Conservation (phyloP, 768 basidiomycete species). For the Tylopilus cervinicoccineus region DNA sequence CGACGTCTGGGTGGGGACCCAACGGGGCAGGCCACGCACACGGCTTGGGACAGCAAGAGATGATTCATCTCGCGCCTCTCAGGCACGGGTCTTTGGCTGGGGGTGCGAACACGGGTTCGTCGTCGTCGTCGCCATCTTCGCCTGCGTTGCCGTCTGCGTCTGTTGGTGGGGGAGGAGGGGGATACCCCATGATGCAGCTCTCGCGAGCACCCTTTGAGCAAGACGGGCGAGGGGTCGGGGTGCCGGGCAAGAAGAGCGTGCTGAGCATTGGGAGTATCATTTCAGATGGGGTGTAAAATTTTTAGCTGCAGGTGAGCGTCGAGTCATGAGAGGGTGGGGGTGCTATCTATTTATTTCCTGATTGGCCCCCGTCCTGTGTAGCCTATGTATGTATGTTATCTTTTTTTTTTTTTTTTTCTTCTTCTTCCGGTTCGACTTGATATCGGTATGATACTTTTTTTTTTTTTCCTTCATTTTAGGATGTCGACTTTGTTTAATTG, state of each 20-base stretch:
- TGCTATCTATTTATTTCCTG: background rate
- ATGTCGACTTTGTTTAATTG: background rate
- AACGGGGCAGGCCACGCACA: constrained; percentile 14
- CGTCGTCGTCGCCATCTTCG: constrained; percentile 27
- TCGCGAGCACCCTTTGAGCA: constrained; percentile 32
- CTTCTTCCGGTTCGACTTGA: too few relatives aligned
- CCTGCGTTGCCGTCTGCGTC: constrained; percentile 22
- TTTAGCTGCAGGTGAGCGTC: background rate
- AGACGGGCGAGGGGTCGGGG: constrained; percentile 20
- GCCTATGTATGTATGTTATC: background rate
- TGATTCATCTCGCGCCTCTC: constrained; percentile 35
- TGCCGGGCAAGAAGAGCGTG: constrained; percentile 54
- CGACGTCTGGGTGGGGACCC: constrained; percentile 17
- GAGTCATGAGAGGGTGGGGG: background rate
- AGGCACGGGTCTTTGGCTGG: constrained; percentile 18
- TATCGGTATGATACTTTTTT: background rate
- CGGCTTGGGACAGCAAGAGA: constrained; percentile 26
- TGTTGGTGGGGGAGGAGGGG: constrained; percentile 10
- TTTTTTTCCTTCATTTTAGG: background rate
- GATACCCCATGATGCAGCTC: constrained; percentile 29
- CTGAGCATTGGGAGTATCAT: constrained; percentile 72
- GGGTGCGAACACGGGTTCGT: constrained; percentile 12
- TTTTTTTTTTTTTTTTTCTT: background rate
- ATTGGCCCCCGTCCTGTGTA: background rate
- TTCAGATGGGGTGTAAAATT: constrained; percentile 38